phyloP scores from a whole-genome alignment of 495 filamentous ascomycete species.

The Hypomontagnella monticulosa region DNA sequence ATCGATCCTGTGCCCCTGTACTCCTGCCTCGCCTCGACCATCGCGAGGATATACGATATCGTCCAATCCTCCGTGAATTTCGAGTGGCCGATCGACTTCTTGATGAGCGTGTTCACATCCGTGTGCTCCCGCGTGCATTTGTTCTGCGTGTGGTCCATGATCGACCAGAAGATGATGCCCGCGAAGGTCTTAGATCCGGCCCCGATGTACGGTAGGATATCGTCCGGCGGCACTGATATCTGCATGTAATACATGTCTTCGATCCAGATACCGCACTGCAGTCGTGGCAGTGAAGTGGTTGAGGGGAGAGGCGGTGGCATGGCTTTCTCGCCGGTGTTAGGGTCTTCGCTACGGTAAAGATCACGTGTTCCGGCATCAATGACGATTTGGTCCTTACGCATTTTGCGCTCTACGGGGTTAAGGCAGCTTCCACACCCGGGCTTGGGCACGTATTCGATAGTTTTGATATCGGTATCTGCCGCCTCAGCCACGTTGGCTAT shows the following conservation, averaged over 20 bases:
- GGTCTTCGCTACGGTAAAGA: background rate
- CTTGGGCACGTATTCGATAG: background rate
- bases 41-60: slow-evolving; percentile 14
- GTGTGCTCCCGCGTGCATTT: slow-evolving; percentile 9
- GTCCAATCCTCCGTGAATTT: slow-evolving; percentile 15
- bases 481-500: slow-evolving; percentile 28
- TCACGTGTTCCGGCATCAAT: slow-evolving; percentile 7
- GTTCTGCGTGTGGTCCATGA: slow-evolving; percentile 16
- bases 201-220: slow-evolving; percentile 27
- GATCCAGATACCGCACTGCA: slow-evolving; percentile 28
- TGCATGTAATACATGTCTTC: slow-evolving; percentile 23
- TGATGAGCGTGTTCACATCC: background rate
- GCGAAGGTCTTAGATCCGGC: slow-evolving; percentile 16
- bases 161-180: slow-evolving; percentile 22
- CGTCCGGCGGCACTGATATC: slow-evolving; percentile 19
- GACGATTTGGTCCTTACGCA: slow-evolving; percentile 25
- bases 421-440: too few species aligned
- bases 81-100: slow-evolving; percentile 7
- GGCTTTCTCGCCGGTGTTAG: too few species aligned
- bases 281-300: slow-evolving; percentile 5
- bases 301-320: background rate
- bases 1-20: slow-evolving; percentile 17
- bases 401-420: too few species aligned
- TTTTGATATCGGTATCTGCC: slow-evolving; percentile 20
- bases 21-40: slow-evolving; percentile 29